Percentiles rank a stretch among this genome's conserved stretches.
phyloP scores from a whole-genome alignment of 2,329 filamentous ascomycete genomes.

The Botrytis elliptica region DNA sequence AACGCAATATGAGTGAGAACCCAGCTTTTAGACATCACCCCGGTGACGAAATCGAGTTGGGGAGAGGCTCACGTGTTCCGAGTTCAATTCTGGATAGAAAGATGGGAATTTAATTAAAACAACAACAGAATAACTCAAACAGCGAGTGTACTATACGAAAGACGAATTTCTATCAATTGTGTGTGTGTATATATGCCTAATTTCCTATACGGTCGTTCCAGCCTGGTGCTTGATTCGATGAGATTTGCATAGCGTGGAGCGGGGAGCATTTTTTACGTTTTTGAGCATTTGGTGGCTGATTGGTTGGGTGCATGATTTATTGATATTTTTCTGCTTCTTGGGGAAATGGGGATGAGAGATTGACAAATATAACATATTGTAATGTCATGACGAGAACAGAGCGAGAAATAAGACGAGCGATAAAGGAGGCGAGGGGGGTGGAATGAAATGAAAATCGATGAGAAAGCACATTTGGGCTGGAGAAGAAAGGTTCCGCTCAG shows the following conservation, averaged over 20 bases:
- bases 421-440: background rate
- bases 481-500: background rate
- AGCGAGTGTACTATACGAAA: background rate
- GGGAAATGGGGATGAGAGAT: background rate
- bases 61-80: slow-evolving; percentile 34
- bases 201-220: slow-evolving; percentile 7
- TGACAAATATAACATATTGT: slow-evolving; percentile 8
- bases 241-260: slow-evolving; percentile 19
- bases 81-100: slow-evolving; percentile 38
- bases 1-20: slow-evolving; percentile 35
- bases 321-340: slow-evolving; percentile 2
- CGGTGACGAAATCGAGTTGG: slow-evolving; percentile 36
- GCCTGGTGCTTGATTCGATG: slow-evolving; percentile 23
- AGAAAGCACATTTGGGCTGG: background rate
- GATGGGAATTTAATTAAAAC: slow-evolving; percentile 28
- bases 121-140: background rate
- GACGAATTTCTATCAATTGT: background rate
- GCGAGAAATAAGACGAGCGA: no score
- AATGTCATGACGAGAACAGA: background rate
- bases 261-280: background rate
- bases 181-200: slow-evolving; percentile 11
- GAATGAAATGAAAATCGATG: background rate
- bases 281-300: slow-evolving; percentile 6
- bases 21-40: slow-evolving; percentile 37
- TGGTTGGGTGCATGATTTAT: background rate